Percentiles rank a stretch among this genome's conserved stretches.
phyloP scores from a whole-genome alignment of 345 rosid genomes.

The Chamaenerion angustifolium region DNA sequence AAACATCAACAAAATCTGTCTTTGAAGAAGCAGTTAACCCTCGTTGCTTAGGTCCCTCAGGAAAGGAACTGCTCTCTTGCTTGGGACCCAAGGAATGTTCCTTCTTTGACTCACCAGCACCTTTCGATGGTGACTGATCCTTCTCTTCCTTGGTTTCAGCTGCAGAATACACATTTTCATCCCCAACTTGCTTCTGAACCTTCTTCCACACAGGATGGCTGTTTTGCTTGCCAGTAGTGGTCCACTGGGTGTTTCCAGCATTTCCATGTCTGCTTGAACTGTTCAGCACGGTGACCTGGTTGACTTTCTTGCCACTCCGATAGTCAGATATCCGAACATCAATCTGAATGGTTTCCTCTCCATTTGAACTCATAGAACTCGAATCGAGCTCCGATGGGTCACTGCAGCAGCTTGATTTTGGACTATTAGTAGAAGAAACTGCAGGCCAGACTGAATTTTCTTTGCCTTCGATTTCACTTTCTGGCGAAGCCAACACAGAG shows the following conservation, averaged over 20 bases:
- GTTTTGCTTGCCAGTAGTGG: constrained; percentile 20
- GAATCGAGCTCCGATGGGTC: constrained; percentile 17
- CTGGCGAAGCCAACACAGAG: constrained; percentile 3
- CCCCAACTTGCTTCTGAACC: constrained; percentile 24
- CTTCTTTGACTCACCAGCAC: constrained; percentile 10
- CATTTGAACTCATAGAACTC: constrained; percentile 16
- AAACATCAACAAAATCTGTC: too few relatives aligned
- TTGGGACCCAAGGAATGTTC: constrained; percentile 4
- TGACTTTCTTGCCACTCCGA: constrained; percentile 11
- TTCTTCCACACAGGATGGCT: constrained; percentile 36
- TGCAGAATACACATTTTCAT: constrained; percentile 13
- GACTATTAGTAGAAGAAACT: constrained; percentile 9
- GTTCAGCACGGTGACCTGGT: constrained; percentile 15
- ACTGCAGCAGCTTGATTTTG: constrained; percentile 5
- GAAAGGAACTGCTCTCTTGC: too few relatives aligned
- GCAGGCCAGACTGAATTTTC: constrained; percentile 4
- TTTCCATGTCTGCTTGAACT: constrained; percentile 15
- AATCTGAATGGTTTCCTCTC: constrained; percentile 10
- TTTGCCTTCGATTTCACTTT: not conserved
- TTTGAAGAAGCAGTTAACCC: too few relatives aligned
- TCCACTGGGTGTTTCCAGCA: constrained; percentile 13
- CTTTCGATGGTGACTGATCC: not conserved
- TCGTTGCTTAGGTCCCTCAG: too few relatives aligned
- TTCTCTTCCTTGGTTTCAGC: constrained; percentile 4
- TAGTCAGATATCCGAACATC: constrained; percentile 8